Conservation (phyloP, 2,329 filamentous ascomycete genomes). For the Knufia petricola region DNA sequence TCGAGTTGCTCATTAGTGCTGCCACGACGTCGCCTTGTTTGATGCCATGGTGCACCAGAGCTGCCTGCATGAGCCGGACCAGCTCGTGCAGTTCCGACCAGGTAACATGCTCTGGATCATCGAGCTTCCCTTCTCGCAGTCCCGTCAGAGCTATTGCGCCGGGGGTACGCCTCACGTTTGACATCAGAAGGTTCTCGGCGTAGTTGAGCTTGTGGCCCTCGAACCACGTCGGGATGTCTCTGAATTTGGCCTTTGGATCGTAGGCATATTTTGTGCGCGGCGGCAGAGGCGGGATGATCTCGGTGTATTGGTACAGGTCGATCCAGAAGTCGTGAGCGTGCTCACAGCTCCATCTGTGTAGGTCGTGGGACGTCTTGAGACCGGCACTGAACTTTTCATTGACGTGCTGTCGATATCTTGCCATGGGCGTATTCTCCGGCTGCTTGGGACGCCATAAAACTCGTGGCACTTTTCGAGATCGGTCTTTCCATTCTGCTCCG, state of each 20-base stretch:
- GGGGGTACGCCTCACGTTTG: conserved; percentile 25
- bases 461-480: background rate
- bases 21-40: conserved; percentile 32
- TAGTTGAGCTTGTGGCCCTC: conserved; percentile 29
- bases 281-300: conserved; percentile 26
- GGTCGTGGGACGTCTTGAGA: conserved; percentile 26
- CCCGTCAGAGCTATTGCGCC: conserved; percentile 32
- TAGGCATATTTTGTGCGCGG: conserved; percentile 27
- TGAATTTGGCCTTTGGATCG: conserved; percentile 29
- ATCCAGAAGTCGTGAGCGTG: conserved; percentile 37
- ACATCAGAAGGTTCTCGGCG: conserved; percentile 31
- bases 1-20: conserved; percentile 35
- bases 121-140: conserved; percentile 30
- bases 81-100: conserved; percentile 33
- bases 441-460: conserved; percentile 15
- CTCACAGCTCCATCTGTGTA: conserved; percentile 33
- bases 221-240: conserved; percentile 31
- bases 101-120: conserved; percentile 31
- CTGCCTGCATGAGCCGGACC: conserved; percentile 31
- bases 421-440: conserved; percentile 18
- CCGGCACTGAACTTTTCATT: conserved; percentile 15
- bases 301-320: conserved; percentile 31
- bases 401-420: conserved; percentile 18
- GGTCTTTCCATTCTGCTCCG: background rate
- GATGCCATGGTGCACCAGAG: conserved; percentile 30